Evolutionary conservation across 2,329 filamentous ascomycete genomes (phyloP).

Genomic region (Blastomyces percursus): DNA sequence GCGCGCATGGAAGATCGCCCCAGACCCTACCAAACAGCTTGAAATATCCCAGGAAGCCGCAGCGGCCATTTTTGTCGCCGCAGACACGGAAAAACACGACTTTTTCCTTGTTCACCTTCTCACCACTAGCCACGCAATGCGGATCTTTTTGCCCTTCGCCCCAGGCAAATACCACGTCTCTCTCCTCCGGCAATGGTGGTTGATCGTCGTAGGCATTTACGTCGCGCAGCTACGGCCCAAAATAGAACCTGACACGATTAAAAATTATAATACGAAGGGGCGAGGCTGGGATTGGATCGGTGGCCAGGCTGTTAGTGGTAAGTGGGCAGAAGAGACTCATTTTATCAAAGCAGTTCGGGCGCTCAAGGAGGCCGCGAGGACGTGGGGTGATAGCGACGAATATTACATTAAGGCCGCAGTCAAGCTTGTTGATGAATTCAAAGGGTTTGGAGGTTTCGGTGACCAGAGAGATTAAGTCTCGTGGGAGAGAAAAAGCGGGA

Average conservation of each 20-base stretch:
- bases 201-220: conserved; percentile 68
- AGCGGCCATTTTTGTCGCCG: conserved; percentile 34
- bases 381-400: conserved; percentile 36
- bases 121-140: conserved; percentile 75
- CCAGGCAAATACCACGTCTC: conserved; percentile 60
- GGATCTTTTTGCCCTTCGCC: conserved; percentile 70
- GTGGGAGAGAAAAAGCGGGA: background rate
- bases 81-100: conserved; percentile 51
- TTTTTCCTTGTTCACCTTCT: conserved; percentile 75
- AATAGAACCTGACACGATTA: conserved; percentile 56
- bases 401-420: conserved; percentile 42
- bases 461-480: background rate
- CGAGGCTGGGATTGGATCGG: conserved; percentile 69
- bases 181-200: conserved; percentile 80
- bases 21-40: conserved; percentile 61
- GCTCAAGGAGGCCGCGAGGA: conserved; percentile 55
- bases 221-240: conserved; percentile 62
- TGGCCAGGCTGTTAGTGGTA: conserved; percentile 56
- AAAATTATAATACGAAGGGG: conserved; percentile 47
- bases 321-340: conserved; percentile 62
- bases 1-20: conserved; percentile 65
- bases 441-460: conserved; percentile 18
- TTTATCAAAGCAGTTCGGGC: conserved; percentile 75
- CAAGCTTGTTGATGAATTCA: conserved; percentile 39
- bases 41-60: conserved; percentile 53